These are phyloP conservation scores for Calonectria pauciramosa DNA, from an alignment of 2,329 filamentous ascomycete genomes.

Conservation along the genomic window DNA sequence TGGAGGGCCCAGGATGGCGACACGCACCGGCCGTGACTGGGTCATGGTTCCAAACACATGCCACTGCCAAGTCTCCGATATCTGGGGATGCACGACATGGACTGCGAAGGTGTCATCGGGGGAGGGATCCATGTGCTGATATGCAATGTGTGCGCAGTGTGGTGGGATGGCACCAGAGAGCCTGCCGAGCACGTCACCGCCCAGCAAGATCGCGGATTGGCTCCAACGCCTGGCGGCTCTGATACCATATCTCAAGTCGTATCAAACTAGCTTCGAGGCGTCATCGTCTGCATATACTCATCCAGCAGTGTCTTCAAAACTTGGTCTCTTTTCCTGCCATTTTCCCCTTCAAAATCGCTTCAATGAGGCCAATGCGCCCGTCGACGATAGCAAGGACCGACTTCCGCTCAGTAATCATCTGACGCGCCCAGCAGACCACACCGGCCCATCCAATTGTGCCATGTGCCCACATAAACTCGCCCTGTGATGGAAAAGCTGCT, in stretches of 20 bases:
- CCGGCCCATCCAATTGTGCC: background rate
- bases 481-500: background rate
- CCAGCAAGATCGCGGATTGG: conserved; percentile 18
- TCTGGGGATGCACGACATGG: conserved; percentile 11
- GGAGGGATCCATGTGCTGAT: conserved; percentile 5
- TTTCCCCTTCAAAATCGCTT: background rate
- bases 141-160: background rate
- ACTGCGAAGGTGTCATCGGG: background rate
- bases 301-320: background rate
- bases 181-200: conserved; percentile 22
- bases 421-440: background rate
- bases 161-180: conserved; percentile 30
- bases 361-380: conserved; percentile 5
- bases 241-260: background rate
- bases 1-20: background rate
- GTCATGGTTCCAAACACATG: background rate
- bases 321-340: background rate
- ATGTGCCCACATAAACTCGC: conserved; percentile 4
- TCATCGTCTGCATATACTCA: background rate
- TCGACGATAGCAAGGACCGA: background rate
- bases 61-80: conserved; percentile 6
- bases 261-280: background rate
- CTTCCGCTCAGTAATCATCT: conserved; percentile 14
- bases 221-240: background rate
- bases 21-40: background rate